phyloP scores from a whole-genome alignment of 768 basidiomycete species.

The Auriscalpium orientale region DNA sequence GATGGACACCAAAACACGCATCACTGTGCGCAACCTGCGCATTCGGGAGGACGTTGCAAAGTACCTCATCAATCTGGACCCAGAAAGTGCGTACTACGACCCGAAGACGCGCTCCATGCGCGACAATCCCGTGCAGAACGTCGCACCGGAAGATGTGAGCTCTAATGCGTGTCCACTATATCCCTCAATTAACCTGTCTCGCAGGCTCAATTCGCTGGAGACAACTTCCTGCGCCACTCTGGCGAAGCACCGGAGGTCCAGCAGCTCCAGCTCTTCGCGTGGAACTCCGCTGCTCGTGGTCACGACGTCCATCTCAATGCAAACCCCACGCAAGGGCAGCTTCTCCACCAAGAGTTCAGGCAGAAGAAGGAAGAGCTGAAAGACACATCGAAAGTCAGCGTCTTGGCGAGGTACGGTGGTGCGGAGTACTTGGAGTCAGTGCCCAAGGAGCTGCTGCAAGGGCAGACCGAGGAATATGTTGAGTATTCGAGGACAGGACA shows the following conservation, averaged over 20 bases:
- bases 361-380: constrained; percentile 90
- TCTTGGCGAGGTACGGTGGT: constrained; percentile 90
- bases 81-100: constrained; percentile 95
- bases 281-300: constrained; percentile 89
- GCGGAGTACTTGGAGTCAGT: constrained; percentile 83
- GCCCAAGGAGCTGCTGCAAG: constrained; percentile 88
- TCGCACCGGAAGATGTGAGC: constrained; percentile 83
- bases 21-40: constrained; percentile 95
- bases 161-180: not conserved
- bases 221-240: constrained; percentile 88
- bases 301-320: constrained; percentile 95
- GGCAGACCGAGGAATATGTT: constrained; percentile 95
- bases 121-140: constrained; percentile 78
- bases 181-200: not conserved
- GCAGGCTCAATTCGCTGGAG: constrained; percentile 87
- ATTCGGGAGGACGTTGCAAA: constrained; percentile 99
- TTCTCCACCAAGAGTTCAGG: constrained; percentile 84
- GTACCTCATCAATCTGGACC: constrained; percentile 94
- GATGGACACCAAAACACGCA: constrained; percentile 94
- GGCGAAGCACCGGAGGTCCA: constrained; percentile 94
- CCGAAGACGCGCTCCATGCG: constrained; percentile 99
- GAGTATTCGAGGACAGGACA: constrained; percentile 93
- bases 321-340: constrained; percentile 92
- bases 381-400: constrained; percentile 82
- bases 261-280: constrained; percentile 90